These are phyloP conservation scores for Ampelomyces quisqualis DNA, from an alignment of 2,329 filamentous ascomycete species.

Conservation along the genomic window DNA sequence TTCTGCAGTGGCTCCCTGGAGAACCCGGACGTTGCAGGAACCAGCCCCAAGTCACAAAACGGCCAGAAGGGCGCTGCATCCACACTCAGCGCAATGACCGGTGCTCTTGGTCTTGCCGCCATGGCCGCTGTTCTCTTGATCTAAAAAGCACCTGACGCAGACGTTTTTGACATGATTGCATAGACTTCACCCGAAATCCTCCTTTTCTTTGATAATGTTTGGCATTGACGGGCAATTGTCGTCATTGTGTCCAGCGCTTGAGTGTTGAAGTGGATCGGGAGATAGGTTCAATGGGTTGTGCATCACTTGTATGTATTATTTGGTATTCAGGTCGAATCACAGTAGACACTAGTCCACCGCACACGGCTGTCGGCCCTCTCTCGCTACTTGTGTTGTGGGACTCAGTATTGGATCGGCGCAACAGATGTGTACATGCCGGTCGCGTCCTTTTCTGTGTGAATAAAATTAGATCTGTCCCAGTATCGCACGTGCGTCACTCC, in stretches of 20 bases:
- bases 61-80: slow-evolving; percentile 42
- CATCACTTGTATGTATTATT: slow-evolving; percentile 41
- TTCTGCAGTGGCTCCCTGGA: slow-evolving; percentile 45
- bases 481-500: background rate
- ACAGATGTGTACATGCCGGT: slow-evolving; percentile 32
- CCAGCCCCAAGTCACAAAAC: slow-evolving; percentile 37
- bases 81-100: slow-evolving; percentile 44
- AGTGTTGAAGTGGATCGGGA: slow-evolving; percentile 26
- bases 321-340: slow-evolving; percentile 30
- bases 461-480: slow-evolving; percentile 4
- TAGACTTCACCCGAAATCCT: slow-evolving; percentile 42
- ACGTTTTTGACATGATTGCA: slow-evolving; percentile 43
- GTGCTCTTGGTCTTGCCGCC: slow-evolving; percentile 49
- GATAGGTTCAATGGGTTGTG: slow-evolving; percentile 32
- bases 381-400: slow-evolving; percentile 20
- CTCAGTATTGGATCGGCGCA: slow-evolving; percentile 22
- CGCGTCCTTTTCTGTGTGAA: slow-evolving; percentile 26
- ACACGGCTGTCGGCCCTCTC: slow-evolving; percentile 18
- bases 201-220: slow-evolving; percentile 37
- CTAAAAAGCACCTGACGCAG: slow-evolving; percentile 43
- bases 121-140: slow-evolving; percentile 52
- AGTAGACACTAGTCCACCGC: slow-evolving; percentile 39
- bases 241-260: slow-evolving; percentile 22
- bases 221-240: slow-evolving; percentile 28
- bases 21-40: slow-evolving; percentile 41